Conservation (phyloP, 441 rosid species). For the Adansonia grandidieri region DNA sequence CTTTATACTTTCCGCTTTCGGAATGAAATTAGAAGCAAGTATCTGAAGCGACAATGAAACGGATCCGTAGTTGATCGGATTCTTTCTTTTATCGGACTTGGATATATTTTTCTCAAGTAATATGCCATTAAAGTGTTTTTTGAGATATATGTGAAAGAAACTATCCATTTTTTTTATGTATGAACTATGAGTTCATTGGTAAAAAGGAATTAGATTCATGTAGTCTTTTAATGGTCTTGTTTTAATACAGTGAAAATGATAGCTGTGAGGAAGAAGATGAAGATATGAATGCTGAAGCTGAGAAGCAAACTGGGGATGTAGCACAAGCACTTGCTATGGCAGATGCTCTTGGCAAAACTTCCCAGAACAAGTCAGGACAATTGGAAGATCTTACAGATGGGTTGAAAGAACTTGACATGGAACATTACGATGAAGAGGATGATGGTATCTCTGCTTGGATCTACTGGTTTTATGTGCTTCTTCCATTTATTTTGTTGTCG, state of each 20-base stretch:
- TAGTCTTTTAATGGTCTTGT: slow-evolving; percentile 16
- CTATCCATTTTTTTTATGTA: neutral
- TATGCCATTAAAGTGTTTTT: neutral
- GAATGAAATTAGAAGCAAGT: neutral
- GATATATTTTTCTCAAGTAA: neutral
- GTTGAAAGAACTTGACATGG: slow-evolving; percentile 85
- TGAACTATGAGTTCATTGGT: neutral
- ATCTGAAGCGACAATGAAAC: neutral
- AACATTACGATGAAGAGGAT: slow-evolving; percentile 84
- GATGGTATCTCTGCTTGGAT: slow-evolving; percentile 50
- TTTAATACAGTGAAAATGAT: slow-evolving; percentile 43
- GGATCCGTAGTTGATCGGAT: neutral
- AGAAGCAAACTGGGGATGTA: slow-evolving; percentile 45
- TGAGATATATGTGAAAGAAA: no score
- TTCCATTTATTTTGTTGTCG: slow-evolving; percentile 21
- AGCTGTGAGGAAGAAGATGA: slow-evolving; percentile 50
- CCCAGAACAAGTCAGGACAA: slow-evolving; percentile 45
- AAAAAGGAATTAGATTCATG: neutral
- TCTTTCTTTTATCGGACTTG: neutral
- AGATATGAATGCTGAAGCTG: slow-evolving; percentile 51
- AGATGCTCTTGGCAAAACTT: slow-evolving; percentile 61
- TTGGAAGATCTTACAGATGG: slow-evolving; percentile 65
- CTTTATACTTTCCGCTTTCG: neutral
- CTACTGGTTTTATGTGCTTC: neutral
- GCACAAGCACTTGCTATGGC: slow-evolving; percentile 72